Conservation (phyloP, 805 yeast genomes). For the Zygotorulaspora danielsina region DNA sequence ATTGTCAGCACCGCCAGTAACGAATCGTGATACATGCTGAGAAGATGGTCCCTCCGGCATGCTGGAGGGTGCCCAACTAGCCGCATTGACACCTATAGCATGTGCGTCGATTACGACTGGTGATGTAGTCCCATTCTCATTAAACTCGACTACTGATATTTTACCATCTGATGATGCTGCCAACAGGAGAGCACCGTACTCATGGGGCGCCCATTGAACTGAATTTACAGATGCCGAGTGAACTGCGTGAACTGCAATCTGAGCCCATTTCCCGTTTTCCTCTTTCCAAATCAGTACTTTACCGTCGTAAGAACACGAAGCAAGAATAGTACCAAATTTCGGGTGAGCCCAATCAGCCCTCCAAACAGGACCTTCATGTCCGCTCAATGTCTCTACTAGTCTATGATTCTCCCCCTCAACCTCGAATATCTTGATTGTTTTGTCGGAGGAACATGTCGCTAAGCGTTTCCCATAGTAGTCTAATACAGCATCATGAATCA, state of each 20-base stretch:
- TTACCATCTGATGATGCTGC: constrained; percentile 93
- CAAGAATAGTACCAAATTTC: constrained; percentile 90
- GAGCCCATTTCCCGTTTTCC: constrained; percentile 82
- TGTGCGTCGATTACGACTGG: constrained; percentile 66
- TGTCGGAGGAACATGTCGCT: constrained; percentile 95
- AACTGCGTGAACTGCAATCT: constrained; percentile 77
- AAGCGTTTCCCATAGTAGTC: constrained; percentile 95
- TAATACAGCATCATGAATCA: constrained; percentile 93
- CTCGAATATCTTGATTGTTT: constrained; percentile 90
- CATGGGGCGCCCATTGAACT: constrained; percentile 96
- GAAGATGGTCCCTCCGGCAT: constrained; percentile 34
- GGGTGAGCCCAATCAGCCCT: constrained; percentile 99
- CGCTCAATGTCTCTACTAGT: constrained; percentile 76
- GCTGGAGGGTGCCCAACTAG: constrained; percentile 81
- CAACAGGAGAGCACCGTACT: constrained; percentile 85
- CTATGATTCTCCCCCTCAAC: constrained; percentile 81
- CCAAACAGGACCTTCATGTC: constrained; percentile 99
- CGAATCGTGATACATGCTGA: constrained; percentile 65
- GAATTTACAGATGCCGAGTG: constrained; percentile 95
- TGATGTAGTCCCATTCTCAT: constrained; percentile 78
- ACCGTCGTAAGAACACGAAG: constrained; percentile 94
- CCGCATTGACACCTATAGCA: constrained; percentile 89
- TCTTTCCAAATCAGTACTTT: constrained; percentile 93
- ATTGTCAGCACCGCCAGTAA: constrained; percentile 93
- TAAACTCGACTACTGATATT: constrained; percentile 84